phyloP scores from a whole-genome alignment of 139 green algal genomes.

The Cymbomonas tetramitiformis region DNA sequence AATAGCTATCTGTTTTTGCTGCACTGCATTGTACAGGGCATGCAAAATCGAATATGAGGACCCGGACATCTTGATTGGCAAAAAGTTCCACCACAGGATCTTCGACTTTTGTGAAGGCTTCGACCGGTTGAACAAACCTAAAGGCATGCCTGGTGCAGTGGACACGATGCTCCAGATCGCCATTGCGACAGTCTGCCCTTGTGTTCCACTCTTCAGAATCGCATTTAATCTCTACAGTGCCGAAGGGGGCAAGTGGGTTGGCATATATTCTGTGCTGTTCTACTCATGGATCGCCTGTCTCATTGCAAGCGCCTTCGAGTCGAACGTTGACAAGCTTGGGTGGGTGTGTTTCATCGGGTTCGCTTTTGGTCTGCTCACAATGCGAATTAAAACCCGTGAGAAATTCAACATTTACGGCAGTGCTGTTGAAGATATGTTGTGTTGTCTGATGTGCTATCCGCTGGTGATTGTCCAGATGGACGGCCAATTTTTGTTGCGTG shows the following conservation, averaged over 20 bases:
- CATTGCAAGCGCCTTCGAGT: not conserved
- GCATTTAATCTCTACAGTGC: too few relatives aligned
- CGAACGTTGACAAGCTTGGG: not conserved
- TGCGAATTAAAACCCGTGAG: not conserved
- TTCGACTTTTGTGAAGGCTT: constrained; percentile 16
- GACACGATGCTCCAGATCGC: not conserved
- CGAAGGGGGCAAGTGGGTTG: not conserved
- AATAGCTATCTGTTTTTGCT: constrained; percentile 24
- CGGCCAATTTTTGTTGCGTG: too few relatives aligned
- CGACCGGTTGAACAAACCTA: not conserved
- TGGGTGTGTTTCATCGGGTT: constrained; percentile 1
- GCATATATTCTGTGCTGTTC: not conserved
- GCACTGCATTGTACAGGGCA: constrained; percentile 3
- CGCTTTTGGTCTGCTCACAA: not conserved
- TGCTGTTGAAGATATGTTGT: constrained; percentile 9
- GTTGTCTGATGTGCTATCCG: not conserved
- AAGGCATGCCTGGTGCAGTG: not conserved
- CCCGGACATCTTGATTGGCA: not conserved
- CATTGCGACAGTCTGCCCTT: not conserved
- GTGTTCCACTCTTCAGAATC: not conserved
- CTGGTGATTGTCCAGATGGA: constrained; percentile 1
- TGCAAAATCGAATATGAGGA: not conserved
- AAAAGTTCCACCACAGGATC: not conserved
- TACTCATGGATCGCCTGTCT: not conserved
- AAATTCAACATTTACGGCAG: constrained; percentile 10